Evolutionary conservation across 441 rosid species (phyloP).

Genomic region (Populus hybrid): DNA sequence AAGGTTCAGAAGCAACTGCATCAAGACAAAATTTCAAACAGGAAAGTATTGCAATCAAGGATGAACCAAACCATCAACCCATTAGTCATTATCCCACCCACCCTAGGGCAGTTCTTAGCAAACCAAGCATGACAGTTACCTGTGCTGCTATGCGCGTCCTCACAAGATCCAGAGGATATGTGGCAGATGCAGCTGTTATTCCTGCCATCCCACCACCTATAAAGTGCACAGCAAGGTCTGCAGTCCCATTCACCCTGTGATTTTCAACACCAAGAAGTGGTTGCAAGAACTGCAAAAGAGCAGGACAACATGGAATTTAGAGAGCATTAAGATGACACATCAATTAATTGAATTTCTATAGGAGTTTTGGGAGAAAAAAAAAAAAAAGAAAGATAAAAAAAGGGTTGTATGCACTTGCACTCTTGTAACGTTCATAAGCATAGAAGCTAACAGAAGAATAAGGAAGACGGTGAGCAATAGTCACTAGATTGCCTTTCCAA

Average conservation of each 20-base stretch:
- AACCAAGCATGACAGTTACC: conserved; percentile 38
- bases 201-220: conserved; percentile 93
- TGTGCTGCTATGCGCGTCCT: conserved; percentile 95
- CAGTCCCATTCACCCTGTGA: conserved; percentile 28
- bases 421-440: conserved; percentile 73
- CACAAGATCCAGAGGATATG: conserved; percentile 95
- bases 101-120: conserved; percentile 1
- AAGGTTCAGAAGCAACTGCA: conserved; percentile 23
- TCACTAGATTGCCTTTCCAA: conserved; percentile 95
- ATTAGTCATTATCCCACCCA: conserved; percentile 10
- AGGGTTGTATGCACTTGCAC: conserved; percentile 32
- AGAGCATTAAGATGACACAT: neutral
- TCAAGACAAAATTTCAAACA: conserved; percentile 4
- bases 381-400: neutral
- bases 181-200: conserved; percentile 83
- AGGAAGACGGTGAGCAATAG: conserved; percentile 89
- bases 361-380: neutral
- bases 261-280: conserved; percentile 43
- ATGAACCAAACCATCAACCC: neutral
- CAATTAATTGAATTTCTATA: neutral
- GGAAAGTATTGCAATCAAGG: neutral
- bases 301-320: conserved; percentile 4
- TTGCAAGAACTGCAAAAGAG: conserved; percentile 47
- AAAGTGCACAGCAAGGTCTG: conserved; percentile 59
- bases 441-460: conserved; percentile 78